These are phyloP conservation scores for Apiospora malaysiana DNA, from an alignment of 2,329 filamentous ascomycete genomes.

Conservation along the genomic window DNA sequence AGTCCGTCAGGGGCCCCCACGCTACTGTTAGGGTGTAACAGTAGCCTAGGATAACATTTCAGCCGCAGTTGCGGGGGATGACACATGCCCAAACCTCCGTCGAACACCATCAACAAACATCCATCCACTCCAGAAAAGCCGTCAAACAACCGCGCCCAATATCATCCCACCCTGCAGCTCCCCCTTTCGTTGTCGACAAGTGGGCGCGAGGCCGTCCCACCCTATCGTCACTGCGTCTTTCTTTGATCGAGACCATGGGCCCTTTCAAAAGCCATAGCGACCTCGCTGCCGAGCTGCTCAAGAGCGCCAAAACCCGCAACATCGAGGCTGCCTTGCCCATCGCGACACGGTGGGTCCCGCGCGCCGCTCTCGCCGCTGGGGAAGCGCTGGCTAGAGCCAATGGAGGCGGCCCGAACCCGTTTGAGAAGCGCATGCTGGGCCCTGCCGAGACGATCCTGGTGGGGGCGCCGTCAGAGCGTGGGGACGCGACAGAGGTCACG, in stretches of 20 bases:
- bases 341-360: not conserved
- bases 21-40: not conserved
- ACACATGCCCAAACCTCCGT: not conserved
- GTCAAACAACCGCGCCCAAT: not conserved
- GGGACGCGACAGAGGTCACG: not conserved
- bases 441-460: not conserved
- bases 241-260: not conserved
- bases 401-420: not conserved
- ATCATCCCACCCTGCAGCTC: not conserved
- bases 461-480: not conserved
- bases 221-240: not conserved
- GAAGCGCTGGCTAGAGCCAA: not conserved
- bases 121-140: not conserved
- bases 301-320: constrained; percentile 3
- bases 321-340: not conserved
- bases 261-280: not conserved
- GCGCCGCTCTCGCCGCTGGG: not conserved
- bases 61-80: not conserved
- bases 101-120: not conserved
- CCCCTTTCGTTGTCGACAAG: not conserved
- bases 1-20: not conserved
- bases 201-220: not conserved
- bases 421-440: not conserved
- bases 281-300: not conserved
- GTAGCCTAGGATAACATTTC: not conserved